phyloP scores from a whole-genome alignment of 202 grass and related monocot genomes.

The Alloteropsis angusta region DNA sequence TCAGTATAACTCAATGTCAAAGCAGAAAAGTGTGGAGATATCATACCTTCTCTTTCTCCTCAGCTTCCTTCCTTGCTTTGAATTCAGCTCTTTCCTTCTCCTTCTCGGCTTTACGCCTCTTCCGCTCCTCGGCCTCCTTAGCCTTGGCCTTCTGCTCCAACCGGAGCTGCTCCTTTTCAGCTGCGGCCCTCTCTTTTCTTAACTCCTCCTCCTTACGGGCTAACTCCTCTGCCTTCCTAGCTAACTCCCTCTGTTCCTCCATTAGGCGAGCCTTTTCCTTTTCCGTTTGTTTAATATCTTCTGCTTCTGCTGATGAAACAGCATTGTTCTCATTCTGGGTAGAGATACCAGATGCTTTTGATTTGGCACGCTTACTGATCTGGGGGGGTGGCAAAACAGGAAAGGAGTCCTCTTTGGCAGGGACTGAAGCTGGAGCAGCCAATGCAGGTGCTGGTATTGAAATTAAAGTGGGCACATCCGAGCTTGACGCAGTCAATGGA shows the following conservation, averaged over 20 bases:
- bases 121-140: slow-evolving; percentile 89
- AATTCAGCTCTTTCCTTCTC: slow-evolving; percentile 58
- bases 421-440: slow-evolving; percentile 9
- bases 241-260: slow-evolving; percentile 50
- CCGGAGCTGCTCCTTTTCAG: slow-evolving; percentile 51
- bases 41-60: slow-evolving; percentile 61
- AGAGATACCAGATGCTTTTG: slow-evolving; percentile 41
- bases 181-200: slow-evolving; percentile 53
- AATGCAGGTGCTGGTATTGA: slow-evolving; percentile 21
- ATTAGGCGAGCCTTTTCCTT: slow-evolving; percentile 36
- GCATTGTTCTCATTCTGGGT: slow-evolving; percentile 28
- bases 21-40: slow-evolving; percentile 8
- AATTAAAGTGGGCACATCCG: not conserved
- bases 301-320: slow-evolving; percentile 17
- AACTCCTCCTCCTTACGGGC: slow-evolving; percentile 42
- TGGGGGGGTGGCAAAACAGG: slow-evolving; percentile 32
- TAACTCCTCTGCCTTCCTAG: slow-evolving; percentile 55
- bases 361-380: slow-evolving; percentile 38
- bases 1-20: not conserved
- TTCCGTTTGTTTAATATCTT: slow-evolving; percentile 44
- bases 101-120: slow-evolving; percentile 67
- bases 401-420: slow-evolving; percentile 34
- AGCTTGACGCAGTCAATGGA: slow-evolving; percentile 4
- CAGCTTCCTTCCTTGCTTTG: slow-evolving; percentile 69
- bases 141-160: slow-evolving; percentile 86